Base-by-base conservation (phyloP, 345 rosid species). In the Syzygium aromaticum region DNA sequence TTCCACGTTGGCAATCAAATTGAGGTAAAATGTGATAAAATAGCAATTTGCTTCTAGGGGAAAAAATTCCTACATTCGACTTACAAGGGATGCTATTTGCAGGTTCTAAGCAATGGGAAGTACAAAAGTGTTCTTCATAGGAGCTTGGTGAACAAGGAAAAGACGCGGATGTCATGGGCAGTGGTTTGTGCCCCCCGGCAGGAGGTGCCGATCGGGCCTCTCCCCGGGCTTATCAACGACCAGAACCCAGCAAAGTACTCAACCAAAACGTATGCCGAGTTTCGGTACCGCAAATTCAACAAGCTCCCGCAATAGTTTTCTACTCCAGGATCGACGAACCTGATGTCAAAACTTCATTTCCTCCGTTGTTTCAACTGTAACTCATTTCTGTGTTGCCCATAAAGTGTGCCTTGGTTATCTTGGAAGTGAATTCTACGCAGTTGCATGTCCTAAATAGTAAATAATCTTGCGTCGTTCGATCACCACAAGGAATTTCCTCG, bases 81-180 rank as follows among this genome's bases (percentile, higher is more conserved):
- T 73, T 73, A 73, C 80, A 11, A 73, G 80, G 49, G 80, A 73
- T 33, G 80, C 49, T 73, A 8, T 15, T 88, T 85, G 51, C 89
- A 94, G 96, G 92, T 92, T n/a, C 84, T 94, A 77, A 94, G 94
- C 88, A 93, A 94, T 87, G 94, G 96, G 15, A 91, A 89, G 54
- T 93, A 89, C 88, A 92, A 87, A 88, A 90, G 93, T 82, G 95
- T 92, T 43, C 89, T 94, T 7, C 95, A 94, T 86, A 89, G 95
- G 54, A 93, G 91, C 86, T 77, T 85, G 28, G 95, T 91, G 85
- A 90, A 93, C 87, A 93, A 90, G 86, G 92, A 93, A 11, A 80
- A 43, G 23, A 90, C 82, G 51, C 90, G 93, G 28, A 92, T 92
- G 91, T 94, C 95, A 12, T 93, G 95, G 95, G 94, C 94, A 38